A percentile compares a stretch with the other conserved stretches of the same genome.
These are phyloP conservation scores for Scytalidium lignicola DNA, from an alignment of 2,329 filamentous ascomycete genomes.

Conservation along the genomic window DNA sequence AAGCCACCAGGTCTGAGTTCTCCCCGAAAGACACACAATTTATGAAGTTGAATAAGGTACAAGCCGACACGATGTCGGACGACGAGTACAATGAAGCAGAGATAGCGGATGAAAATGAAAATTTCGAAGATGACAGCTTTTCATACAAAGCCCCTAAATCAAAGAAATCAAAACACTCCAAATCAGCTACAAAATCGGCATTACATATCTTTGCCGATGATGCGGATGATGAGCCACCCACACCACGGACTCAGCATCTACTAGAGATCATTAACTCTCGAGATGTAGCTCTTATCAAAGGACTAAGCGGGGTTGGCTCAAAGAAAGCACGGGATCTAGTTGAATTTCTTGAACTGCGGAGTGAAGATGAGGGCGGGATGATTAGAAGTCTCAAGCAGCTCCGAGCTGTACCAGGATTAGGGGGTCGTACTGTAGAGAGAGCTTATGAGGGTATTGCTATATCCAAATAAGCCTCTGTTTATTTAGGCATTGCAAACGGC, in stretches of 20 bases:
- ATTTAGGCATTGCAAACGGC: not conserved
- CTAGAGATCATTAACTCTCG: conserved; percentile 70
- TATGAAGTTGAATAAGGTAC: conserved; percentile 21
- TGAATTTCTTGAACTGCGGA: conserved; percentile 45
- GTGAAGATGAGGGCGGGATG: conserved; percentile 33
- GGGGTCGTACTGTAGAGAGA: conserved; percentile 49
- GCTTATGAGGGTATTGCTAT: conserved; percentile 34
- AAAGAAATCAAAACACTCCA: conserved; percentile 26
- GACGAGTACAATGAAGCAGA: conserved; percentile 29
- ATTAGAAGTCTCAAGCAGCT: conserved; percentile 48
- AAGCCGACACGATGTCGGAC: conserved; percentile 19
- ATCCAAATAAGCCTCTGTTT: not conserved
- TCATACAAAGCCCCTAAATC: conserved; percentile 24
- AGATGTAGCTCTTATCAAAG: conserved; percentile 59
- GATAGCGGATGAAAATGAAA: conserved; percentile 34
- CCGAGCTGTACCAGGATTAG: conserved; percentile 51
- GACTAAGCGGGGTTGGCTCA: conserved; percentile 64
- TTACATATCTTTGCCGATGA: conserved; percentile 28
- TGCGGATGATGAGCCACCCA: conserved; percentile 31
- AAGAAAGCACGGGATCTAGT: conserved; percentile 64
- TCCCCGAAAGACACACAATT: too few species aligned
- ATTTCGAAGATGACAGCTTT: conserved; percentile 30
- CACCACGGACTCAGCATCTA: conserved; percentile 50
- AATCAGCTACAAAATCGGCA: conserved; percentile 23
- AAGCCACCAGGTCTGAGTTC: not conserved